phyloP scores from a whole-genome alignment of 352 stramenopile species.

The Aphanomyces euteiches region DNA sequence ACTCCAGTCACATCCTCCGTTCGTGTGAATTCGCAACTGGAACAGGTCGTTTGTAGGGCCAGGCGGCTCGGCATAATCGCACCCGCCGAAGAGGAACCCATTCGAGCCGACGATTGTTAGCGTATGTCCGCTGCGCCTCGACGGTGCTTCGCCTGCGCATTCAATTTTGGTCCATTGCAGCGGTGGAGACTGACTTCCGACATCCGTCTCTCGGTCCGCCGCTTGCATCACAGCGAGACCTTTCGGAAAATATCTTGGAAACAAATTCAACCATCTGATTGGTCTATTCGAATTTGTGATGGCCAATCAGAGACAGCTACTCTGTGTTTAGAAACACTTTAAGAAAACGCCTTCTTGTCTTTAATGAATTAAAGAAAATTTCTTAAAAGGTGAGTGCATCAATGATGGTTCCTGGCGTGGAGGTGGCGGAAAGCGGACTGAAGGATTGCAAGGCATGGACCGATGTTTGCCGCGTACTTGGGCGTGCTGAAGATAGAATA shows the following conservation, averaged over 20 bases:
- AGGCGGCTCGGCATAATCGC: conserved; percentile 79
- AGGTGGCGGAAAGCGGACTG: not conserved
- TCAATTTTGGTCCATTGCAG: conserved; percentile 52
- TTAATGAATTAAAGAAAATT: too few relatives aligned
- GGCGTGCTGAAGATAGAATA: not conserved
- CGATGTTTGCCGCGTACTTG: not conserved
- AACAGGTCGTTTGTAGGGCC: conserved; percentile 92
- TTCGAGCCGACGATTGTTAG: conserved; percentile 87
- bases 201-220: conserved; percentile 2
- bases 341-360: too few relatives aligned
- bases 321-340: too few relatives aligned
- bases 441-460: not conserved
- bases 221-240: not conserved
- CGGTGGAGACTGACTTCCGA: conserved; percentile 29
- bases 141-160: conserved; percentile 82
- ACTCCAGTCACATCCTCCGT: conserved; percentile 67
- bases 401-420: too few relatives aligned
- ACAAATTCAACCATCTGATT: not conserved
- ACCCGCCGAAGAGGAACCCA: conserved; percentile 92
- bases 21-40: conserved; percentile 85
- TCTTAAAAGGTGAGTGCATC: too few relatives aligned
- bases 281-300: not conserved
- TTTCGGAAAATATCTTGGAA: not conserved
- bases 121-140: conserved; percentile 89
- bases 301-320: too few relatives aligned